Evolutionary conservation across 129 eudicot species (phyloP).

Genomic region (Dittrichia graveolens): DNA sequence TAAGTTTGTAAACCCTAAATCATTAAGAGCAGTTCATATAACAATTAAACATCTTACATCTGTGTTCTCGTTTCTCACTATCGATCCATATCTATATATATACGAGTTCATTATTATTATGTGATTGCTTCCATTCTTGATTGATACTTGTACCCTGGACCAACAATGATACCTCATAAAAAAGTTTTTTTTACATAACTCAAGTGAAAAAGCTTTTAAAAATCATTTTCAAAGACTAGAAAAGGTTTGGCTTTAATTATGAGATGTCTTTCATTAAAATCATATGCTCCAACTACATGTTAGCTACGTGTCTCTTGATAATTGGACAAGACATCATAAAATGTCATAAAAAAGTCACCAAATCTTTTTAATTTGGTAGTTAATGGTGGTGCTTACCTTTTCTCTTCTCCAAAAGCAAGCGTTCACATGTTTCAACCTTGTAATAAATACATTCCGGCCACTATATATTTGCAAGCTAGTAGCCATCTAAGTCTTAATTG

Average conservation of each 20-base stretch:
- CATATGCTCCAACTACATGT: not conserved
- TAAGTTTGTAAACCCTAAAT: too few species aligned
- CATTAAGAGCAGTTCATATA: too few species aligned
- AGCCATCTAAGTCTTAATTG: not conserved
- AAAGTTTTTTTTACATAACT: too few species aligned
- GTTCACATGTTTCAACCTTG: not conserved
- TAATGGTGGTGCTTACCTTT: conserved; percentile 1
- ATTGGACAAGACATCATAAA: conserved; percentile 6
- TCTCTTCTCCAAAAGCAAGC: conserved; percentile 9
- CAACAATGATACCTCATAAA: too few species aligned
- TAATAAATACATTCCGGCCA: not conserved
- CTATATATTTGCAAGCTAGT: not conserved
- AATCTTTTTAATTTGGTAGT: not conserved
- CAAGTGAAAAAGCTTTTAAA: too few species aligned
- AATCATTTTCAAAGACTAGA: not conserved
- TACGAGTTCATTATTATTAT: too few species aligned
- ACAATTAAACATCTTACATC: too few species aligned
- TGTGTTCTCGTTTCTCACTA: too few species aligned
- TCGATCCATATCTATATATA: too few species aligned
- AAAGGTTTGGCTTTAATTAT: conserved; percentile 3
- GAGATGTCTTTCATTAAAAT: not conserved
- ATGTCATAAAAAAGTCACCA: conserved; percentile 20
- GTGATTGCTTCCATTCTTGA: too few species aligned
- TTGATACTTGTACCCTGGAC: too few species aligned
- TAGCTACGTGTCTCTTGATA: not conserved